These are phyloP conservation scores for Obba rivulosa DNA, from an alignment of 768 basidiomycete genomes.

Conservation along the genomic window DNA sequence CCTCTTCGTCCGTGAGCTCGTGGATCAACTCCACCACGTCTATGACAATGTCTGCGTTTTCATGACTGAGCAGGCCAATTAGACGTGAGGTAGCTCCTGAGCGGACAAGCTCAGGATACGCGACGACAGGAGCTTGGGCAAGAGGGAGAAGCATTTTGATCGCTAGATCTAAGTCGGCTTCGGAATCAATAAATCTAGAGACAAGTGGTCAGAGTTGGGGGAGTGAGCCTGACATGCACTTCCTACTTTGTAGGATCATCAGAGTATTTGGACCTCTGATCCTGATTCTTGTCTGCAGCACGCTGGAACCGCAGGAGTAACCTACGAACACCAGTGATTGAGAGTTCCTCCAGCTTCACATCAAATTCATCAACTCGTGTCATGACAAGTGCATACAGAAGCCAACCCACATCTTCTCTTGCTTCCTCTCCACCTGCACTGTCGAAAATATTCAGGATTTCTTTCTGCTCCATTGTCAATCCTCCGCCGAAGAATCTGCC, in stretches of 20 bases:
- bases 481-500: conserved; percentile 94
- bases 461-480: conserved; percentile 87
- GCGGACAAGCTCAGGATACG: conserved; percentile 86
- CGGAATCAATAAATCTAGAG: conserved; percentile 94
- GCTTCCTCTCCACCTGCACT: conserved; percentile 55
- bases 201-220: conserved; percentile 1
- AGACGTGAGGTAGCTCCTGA: conserved; percentile 67
- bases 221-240: background rate
- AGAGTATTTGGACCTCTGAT: conserved; percentile 92
- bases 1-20: conserved; percentile 96
- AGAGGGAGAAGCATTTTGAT: conserved; percentile 86
- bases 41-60: conserved; percentile 96
- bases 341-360: conserved; percentile 57
- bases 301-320: conserved; percentile 80
- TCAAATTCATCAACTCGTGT: conserved; percentile 1
- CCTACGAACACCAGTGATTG: conserved; percentile 65
- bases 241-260: conserved; percentile 85
- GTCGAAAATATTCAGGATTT: conserved; percentile 94
- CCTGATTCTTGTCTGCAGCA: conserved; percentile 90
- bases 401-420: conserved; percentile 53
- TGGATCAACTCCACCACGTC: conserved; percentile 89
- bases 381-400: conserved; percentile 1
- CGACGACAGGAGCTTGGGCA: conserved; percentile 74
- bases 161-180: conserved; percentile 87
- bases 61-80: conserved; percentile 86